These are phyloP conservation scores for Closterium sp. DNA, from an alignment of 139 green algal genomes.

Conservation along the genomic window DNA sequence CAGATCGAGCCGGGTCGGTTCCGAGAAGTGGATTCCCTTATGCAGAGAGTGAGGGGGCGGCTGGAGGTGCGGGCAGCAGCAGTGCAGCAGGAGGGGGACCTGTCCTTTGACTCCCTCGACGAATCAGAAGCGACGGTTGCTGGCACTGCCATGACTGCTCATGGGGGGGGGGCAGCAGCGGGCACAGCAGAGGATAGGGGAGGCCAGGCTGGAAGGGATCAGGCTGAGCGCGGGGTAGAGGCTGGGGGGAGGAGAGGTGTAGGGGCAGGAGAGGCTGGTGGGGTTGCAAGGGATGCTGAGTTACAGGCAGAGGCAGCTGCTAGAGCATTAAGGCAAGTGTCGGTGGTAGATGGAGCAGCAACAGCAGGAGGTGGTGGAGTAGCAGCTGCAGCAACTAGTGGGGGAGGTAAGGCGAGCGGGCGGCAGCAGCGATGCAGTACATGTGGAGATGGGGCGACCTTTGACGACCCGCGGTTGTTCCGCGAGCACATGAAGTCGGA, in stretches of 20 bases:
- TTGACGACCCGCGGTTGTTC: conserved; percentile 66
- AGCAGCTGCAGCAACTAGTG: not conserved
- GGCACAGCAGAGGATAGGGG: not conserved
- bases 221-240: not conserved
- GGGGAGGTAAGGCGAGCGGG: not conserved
- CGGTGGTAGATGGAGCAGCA: not conserved
- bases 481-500: conserved; percentile 82
- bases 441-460: conserved; percentile 44
- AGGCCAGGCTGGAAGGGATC: not conserved
- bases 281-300: not conserved
- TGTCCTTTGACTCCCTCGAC: conserved; percentile 11
- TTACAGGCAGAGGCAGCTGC: not conserved
- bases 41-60: conserved; percentile 65
- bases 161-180: not conserved
- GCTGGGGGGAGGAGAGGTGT: conserved; percentile 13
- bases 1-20: conserved; percentile 84
- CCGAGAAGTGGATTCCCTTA: conserved; percentile 72
- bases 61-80: conserved; percentile 86
- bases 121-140: not conserved
- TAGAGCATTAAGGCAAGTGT: not conserved
- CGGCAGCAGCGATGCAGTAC: conserved; percentile 45
- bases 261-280: not conserved
- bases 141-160: not conserved
- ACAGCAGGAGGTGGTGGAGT: not conserved
- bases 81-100: conserved; percentile 49